Evolutionary conservation across 768 basidiomycete genomes (phyloP), one percentile per base, ranked within the genome.

Genomic region (Rhodotorula paludigena): DNA sequence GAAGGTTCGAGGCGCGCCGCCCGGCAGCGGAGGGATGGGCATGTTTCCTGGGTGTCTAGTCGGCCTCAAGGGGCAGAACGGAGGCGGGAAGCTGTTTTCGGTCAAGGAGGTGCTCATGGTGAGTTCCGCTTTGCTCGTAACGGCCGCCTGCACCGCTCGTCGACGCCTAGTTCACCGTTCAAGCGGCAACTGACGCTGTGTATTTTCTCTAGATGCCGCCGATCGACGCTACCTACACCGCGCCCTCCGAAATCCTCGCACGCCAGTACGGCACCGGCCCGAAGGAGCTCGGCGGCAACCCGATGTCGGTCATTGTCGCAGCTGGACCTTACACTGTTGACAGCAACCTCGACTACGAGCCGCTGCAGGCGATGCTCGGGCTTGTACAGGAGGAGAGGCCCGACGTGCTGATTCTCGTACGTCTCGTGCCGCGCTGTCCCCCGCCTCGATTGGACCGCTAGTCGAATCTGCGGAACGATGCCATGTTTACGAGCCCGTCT

Each of bases 21-120:
- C 82, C 62, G 89, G 88, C 18, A 80, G 84, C 16, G 84, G 83
- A 23, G 85, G 86, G 1, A 78, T 87, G 16, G 87, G 89, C 2
- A 76, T 98, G 48, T 98, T 93, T 76, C 91, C 92, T 9, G 96
- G 96, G 7, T 86, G 86, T 36, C 85, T 98, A 58, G 87, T 87
- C 3, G 92, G 88, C 0, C 75, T 97, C 39, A 89, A 85, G 68
- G 96, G 96, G 0, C 85, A 84, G 77, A 98, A 98, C 77, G 92
- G 92, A 2, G 90, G 92, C 4, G 92, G 90, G 10, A 88, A 86
- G 5, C 86, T 86, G 80, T 98, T 97, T 76, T 81, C 85, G 16
- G 93, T 88, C 0, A 84, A 85, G 33, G 92, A 97, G 74, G 81
- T 94, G 15, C 78, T 96, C 44, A 80, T 85, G 71, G 94, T 97